phyloP scores from a whole-genome alignment of 768 basidiomycete genomes.

The Collybia nuda region DNA sequence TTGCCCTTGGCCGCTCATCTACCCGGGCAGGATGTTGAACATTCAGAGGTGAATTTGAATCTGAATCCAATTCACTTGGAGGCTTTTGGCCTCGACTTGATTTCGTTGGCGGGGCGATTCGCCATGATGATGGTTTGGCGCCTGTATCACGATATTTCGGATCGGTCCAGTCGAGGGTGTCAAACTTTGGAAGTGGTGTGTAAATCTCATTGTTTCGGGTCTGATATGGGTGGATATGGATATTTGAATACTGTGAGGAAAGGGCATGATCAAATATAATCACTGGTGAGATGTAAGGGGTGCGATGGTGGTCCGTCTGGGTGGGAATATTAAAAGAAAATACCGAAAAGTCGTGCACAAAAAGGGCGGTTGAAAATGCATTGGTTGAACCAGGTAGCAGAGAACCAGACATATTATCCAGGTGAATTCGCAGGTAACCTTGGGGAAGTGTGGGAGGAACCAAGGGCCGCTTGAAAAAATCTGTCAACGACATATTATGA shows the following conservation, averaged over 20 bases:
- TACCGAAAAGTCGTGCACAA: conserved; percentile 48
- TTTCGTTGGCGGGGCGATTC: conserved; percentile 16
- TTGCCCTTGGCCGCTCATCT: background rate
- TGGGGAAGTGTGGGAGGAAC: conserved; percentile 48
- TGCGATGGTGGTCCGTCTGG: conserved; percentile 8
- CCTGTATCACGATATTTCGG: conserved; percentile 35
- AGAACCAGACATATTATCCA: conserved; percentile 39
- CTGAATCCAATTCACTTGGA: conserved; percentile 11
- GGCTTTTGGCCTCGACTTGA: conserved; percentile 32
- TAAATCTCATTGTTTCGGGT: conserved; percentile 12
- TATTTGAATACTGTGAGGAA: conserved; percentile 48
- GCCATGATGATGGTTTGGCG: conserved; percentile 65
- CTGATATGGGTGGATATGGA: conserved; percentile 41
- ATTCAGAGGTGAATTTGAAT: conserved; percentile 11
- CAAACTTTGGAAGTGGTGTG: conserved; percentile 51
- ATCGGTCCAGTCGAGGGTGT: conserved; percentile 63
- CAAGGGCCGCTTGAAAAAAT: conserved; percentile 62
- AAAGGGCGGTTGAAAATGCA: background rate
- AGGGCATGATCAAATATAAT: conserved; percentile 76
- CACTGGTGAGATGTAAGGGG: conserved; percentile 55
- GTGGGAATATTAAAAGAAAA: conserved; percentile 43
- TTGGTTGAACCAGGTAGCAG: conserved; percentile 10
- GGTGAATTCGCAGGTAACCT: conserved; percentile 53
- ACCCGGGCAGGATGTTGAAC: background rate
- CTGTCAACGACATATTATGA: conserved; percentile 10